A percentile compares a stretch with the other conserved stretches of the same genome.
These are phyloP conservation scores for Mortierella sp. DNA, from an alignment of 371 early-diverging fungal genomes.

Conservation along the genomic window DNA sequence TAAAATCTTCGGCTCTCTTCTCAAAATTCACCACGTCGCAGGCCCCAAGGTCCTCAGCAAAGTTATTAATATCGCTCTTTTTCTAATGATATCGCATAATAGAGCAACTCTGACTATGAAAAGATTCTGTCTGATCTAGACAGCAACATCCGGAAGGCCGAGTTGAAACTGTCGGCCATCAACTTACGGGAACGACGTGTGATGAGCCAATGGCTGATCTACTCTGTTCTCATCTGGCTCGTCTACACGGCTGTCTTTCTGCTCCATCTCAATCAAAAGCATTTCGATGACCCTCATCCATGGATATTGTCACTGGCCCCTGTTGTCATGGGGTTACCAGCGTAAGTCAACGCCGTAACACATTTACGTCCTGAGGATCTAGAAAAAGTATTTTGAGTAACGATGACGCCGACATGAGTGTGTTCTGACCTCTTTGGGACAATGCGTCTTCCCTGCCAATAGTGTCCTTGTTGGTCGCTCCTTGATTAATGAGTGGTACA, in stretches of 20 bases:
- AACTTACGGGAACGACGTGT: constrained; percentile 72
- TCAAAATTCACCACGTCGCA: neutral
- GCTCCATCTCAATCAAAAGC: constrained; percentile 61
- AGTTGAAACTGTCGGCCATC: constrained; percentile 70
- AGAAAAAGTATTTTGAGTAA: constrained; percentile 4
- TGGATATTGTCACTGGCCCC: constrained; percentile 64
- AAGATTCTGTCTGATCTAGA: constrained; percentile 83
- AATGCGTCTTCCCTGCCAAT: neutral
- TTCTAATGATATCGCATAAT: constrained; percentile 5
- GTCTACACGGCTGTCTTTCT: constrained; percentile 68
- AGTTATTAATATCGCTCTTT: constrained; percentile 22
- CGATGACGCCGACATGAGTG: constrained; percentile 27
- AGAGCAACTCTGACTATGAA: constrained; percentile 76
- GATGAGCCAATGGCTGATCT: constrained; percentile 75
- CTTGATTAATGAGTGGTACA: constrained; percentile 65
- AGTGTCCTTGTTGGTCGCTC: constrained; percentile 67
- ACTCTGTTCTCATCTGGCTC: constrained; percentile 74
- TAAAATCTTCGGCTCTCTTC: neutral
- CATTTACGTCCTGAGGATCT: constrained; percentile 10
- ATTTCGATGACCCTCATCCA: constrained; percentile 51
- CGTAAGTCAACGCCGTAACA: constrained; percentile 54
- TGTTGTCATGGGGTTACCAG: constrained; percentile 62
- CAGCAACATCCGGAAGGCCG: constrained; percentile 76
- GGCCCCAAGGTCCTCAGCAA: neutral
- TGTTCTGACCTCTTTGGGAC: neutral